Base-by-base conservation (phyloP, 352 stramenopile species). In the Globisporangium irregulare region DNA sequence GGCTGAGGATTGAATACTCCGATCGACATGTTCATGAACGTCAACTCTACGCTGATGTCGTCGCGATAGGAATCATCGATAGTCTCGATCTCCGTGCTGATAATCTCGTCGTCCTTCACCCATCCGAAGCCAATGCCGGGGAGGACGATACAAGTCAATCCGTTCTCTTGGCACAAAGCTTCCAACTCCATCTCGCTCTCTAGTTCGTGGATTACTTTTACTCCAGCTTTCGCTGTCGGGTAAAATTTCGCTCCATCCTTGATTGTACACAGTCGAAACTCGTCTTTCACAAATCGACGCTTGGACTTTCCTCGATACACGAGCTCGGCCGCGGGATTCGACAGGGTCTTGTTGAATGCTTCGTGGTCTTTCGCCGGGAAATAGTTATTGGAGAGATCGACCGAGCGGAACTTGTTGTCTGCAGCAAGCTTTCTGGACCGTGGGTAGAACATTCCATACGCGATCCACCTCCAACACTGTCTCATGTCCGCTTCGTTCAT, bases 181-280 rank as follows among this genome's bases (percentile, higher is more conserved):
- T 64, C 64, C 8, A 69, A 10, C 34, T 59, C 38, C 22, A 48
- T 50, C 34, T 43, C 32, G 20, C 6, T 43, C 4, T 48, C 20
- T n/a, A 43, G 24, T 12, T 24, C 24, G 25, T 38, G 3, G 15
- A 50, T 8, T 38, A 50, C 18, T 10, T 18, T 3, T 27, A 25
- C 15, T 2, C 24, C 38, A 55, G 8, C 1, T 27, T 15, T 8
- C 24, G n/a, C 18, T 25, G n/a, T 48, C 1, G 24, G 32, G 27
- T 69, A 64, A n/a, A 63, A 32, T 18, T 27, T 41, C 18, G 54
- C 38, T 5, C 29, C 54, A 22, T 25, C 25, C 8, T 48, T 61
- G 15, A 69, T 27, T 4, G 24, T 53, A 25, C 43, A 69, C 25
- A 41, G 12, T 18, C 58, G 22, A 15, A 63, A 14, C 25, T 56